A percentile compares a stretch with the other conserved stretches of the same genome.
Conservation (phyloP, 257 asterid species). For the Rehmannia glutinosa region DNA sequence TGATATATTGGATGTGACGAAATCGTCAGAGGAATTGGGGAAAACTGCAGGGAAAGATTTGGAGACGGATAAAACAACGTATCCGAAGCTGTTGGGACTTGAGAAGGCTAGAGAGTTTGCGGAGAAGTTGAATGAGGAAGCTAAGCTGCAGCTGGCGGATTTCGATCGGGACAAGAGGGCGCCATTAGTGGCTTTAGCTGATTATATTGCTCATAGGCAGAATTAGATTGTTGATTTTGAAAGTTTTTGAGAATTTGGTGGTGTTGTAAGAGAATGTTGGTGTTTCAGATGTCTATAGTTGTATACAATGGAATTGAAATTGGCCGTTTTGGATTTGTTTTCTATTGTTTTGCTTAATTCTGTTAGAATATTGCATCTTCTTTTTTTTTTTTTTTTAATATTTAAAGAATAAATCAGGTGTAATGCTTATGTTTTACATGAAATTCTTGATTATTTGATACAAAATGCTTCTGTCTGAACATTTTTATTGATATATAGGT, state of each 20-base stretch:
- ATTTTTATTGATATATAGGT: no score
- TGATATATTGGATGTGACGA: constrained; percentile 33
- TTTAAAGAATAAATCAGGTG: no score
- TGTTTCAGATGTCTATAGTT: no score
- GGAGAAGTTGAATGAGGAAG: constrained; percentile 22
- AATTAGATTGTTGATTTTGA: background rate
- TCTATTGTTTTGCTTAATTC: no score
- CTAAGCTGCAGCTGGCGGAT: constrained; percentile 17
- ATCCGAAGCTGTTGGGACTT: constrained; percentile 31
- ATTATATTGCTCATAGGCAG: constrained; percentile 31
- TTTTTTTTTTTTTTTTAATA: no score
- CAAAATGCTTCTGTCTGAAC: no score
- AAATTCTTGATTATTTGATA: no score
- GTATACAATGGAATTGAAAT: no score
- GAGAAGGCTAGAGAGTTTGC: constrained; percentile 28
- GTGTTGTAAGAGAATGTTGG: constrained; percentile 3
- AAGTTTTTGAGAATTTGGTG: background rate
- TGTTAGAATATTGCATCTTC: no score
- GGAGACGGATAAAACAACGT: constrained; percentile 25
- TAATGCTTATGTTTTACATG: no score
- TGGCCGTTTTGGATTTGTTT: no score
- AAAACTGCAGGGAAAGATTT: constrained; percentile 34
- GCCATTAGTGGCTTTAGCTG: constrained; percentile 28
- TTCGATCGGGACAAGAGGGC: constrained; percentile 28
- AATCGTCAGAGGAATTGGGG: constrained; percentile 31